Base-by-base conservation (phyloP, 1,139 yeast species). In the Candida freyschussii region DNA sequence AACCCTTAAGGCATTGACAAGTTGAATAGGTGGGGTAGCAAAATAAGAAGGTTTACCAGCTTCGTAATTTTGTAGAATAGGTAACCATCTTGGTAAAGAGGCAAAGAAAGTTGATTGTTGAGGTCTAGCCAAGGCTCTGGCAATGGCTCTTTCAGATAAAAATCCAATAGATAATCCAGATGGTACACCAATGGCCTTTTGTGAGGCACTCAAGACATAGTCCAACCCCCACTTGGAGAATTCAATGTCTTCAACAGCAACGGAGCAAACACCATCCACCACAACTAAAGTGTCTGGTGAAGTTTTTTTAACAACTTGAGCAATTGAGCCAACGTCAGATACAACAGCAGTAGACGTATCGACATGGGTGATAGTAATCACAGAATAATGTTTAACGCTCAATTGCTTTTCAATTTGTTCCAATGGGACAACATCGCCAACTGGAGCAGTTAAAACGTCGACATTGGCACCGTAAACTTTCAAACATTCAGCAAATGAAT, bases 261-360 rank as follows among this genome's bases (percentile, higher is more conserved):
- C 75, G 7, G 96, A 85, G 62, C 97, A 91, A 24, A 89, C 97
- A 30, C 95, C 96, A 57, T 89, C 98, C 30, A 89, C 95, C 33
- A 86, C 63, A 39, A 89, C 69, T 44, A 89, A 70, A 16, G 96
- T 77, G 24, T 83, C 81, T 33, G 97, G 96, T 4, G 87, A 72
- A 5, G 68, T 65, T 43, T 65, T 56, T 52, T 78, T 75, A 40
- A 84, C 82, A 13, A 80, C 49, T 34, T 61, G 61, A 22, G 95
- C 60, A 41, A 87, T 69, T 14, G 70, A 67, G 54, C 75, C 68
- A 44, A 91, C 77, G 51, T 86, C 83, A 32, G 80, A 67, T 27
- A 87, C 74, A 25, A 89, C 96, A 19, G 95, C 94, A 27, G 96
- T 86, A 3, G 96, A 86, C 27, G 97, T 91, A 60, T 89, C 98